Percentiles rank a stretch among this genome's conserved stretches.
Conservation (phyloP, 2,329 filamentous ascomycete genomes). For the Aschersonia sp. region DNA sequence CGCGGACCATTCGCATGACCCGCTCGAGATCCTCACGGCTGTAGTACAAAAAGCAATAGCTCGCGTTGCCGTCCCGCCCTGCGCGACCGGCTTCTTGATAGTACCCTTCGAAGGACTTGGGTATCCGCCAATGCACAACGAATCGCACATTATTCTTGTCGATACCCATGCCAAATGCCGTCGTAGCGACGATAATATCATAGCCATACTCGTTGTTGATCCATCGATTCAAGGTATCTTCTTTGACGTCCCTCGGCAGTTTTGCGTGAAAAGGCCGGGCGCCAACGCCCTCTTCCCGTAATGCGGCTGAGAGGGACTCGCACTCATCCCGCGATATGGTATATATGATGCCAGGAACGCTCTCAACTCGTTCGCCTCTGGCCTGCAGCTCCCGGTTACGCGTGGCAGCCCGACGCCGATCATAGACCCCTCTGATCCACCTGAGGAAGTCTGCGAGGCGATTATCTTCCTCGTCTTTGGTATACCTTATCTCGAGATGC, state of each 20-base stretch:
- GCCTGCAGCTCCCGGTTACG: constrained; percentile 44
- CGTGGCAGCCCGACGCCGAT: constrained; percentile 45
- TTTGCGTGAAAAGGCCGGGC: constrained; percentile 62
- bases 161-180: constrained; percentile 95
- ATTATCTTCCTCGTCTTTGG: constrained; percentile 57
- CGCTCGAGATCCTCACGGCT: constrained; percentile 74
- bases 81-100: constrained; percentile 92
- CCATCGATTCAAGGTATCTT: constrained; percentile 58
- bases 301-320: constrained; percentile 50
- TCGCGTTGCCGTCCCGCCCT: constrained; percentile 76
- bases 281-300: constrained; percentile 55
- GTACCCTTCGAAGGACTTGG: constrained; percentile 89
- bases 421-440: constrained; percentile 65
- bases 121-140: constrained; percentile 85
- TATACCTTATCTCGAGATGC: constrained; percentile 81
- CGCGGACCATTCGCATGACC: constrained; percentile 41
- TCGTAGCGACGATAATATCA: constrained; percentile 88
- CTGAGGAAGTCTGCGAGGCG: constrained; percentile 58
- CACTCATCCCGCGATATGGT: constrained; percentile 63
- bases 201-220: constrained; percentile 61
- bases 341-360: constrained; percentile 67
- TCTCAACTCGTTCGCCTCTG: constrained; percentile 40
- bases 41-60: constrained; percentile 82
- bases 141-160: constrained; percentile 92
- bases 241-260: constrained; percentile 52